Conservation (phyloP, 2,329 filamentous ascomycete species). For the Chrysoporthe cubensis region DNA sequence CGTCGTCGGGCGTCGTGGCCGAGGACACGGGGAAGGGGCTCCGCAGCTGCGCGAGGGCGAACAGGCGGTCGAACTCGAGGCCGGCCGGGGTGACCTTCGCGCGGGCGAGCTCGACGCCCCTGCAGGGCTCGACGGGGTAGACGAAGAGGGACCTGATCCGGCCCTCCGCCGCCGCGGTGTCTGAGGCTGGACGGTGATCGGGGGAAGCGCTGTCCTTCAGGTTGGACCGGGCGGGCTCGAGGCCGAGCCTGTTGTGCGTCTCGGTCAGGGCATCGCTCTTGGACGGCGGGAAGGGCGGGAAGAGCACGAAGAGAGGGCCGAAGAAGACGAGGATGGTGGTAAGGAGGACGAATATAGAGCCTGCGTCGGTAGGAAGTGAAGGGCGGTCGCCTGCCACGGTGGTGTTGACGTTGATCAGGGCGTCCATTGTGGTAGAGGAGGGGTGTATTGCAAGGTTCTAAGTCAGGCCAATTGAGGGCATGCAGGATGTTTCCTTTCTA, state of each 20-base stretch:
- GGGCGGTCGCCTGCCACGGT: constrained; percentile 18
- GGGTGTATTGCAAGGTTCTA: not conserved
- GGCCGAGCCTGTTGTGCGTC: constrained; percentile 56
- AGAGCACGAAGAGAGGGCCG: constrained; percentile 56
- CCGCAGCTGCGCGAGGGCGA: constrained; percentile 75
- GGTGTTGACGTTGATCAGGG: constrained; percentile 9
- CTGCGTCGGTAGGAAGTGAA: constrained; percentile 34
- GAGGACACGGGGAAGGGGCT: constrained; percentile 49
- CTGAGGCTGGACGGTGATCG: constrained; percentile 19
- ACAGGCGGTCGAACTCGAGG: constrained; percentile 79
- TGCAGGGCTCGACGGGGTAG: constrained; percentile 84
- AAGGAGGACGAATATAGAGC: constrained; percentile 44
- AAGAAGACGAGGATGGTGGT: constrained; percentile 55
- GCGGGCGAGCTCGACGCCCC: constrained; percentile 71
- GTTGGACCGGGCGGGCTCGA: constrained; percentile 42
- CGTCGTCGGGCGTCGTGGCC: constrained; percentile 35
- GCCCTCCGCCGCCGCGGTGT: constrained; percentile 27
- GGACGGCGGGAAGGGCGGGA: constrained; percentile 58
- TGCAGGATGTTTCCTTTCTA: not conserved
- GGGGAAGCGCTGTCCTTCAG: constrained; percentile 32
- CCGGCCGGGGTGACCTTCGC: constrained; percentile 70
- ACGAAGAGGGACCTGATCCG: constrained; percentile 69
- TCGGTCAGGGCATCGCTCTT: constrained; percentile 57
- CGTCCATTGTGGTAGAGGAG: constrained; percentile 14
- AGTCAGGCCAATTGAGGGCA: not conserved